Evolutionary conservation across 1,284 basidiomycete genomes (phyloP), one percentile per base, ranked within the genome.

Genomic region (Hemileia vastatrix): DNA sequence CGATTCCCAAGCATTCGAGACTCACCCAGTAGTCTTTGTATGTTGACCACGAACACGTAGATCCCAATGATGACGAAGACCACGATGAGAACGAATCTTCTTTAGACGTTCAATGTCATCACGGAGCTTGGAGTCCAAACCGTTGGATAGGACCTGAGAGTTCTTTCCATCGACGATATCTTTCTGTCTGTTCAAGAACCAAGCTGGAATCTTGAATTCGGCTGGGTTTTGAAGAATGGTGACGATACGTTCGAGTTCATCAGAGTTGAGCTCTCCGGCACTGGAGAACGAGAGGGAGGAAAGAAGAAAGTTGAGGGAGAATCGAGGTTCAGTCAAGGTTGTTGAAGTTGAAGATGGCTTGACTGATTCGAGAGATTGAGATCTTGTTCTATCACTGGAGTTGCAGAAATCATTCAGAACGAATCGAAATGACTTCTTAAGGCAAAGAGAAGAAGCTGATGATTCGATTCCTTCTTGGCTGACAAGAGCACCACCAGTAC

Each of bases 81-180:
- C 73, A 65, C 73, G 67, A 71, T 75, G 73, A 24, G 73, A 71
- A 60, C 73, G 71, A 67, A 75, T 75, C 73, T 75, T 75, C 73
- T 75, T 75, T 65, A 75, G 66, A 58, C 73, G 72, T 68, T 75
- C 73, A 24, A 75, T 66, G 68, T 75, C 73, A 45, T 75, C 73
- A 71, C 73, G 73, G 53, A 75, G 69, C 71, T 73, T 73, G 54
- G 70, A 71, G 71, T 75, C 73, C 53, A 75, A 68, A 66, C 68
- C 68, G 72, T 75, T 75, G 54, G 73, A 74, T 33, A 75, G 68
- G 44, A 75, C 64, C 68, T 75, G 73, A 62, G 62, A 62, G 67
- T 71, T 67, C 72, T 75, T 75, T 62, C 73, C 73, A 64, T 73
- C 69, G 62, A 70, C 69, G 67, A 75, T 71, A 67, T 75, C 73